phyloP scores from a whole-genome alignment of 352 stramenopile species.

The Peronospora belbahrii region DNA sequence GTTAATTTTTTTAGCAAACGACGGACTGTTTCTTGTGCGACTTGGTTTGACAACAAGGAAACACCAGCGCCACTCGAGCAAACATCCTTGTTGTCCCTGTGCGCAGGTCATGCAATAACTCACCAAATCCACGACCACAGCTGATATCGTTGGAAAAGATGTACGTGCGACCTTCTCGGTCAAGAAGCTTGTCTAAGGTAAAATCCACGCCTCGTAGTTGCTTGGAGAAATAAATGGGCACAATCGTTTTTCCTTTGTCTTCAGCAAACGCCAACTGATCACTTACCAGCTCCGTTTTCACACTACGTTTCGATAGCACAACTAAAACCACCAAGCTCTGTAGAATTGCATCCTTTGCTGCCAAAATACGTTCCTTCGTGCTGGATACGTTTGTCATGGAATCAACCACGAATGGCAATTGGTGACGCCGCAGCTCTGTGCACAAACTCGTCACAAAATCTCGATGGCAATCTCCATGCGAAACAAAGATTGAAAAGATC shows the following conservation, averaged over 20 bases:
- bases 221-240: slow-evolving; percentile 63
- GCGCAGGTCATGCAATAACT: slow-evolving; percentile 41
- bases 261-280: slow-evolving; percentile 78
- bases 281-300: slow-evolving; percentile 74
- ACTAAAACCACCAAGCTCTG: slow-evolving; percentile 63
- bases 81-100: slow-evolving; percentile 12
- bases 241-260: slow-evolving; percentile 72
- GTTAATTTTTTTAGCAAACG: slow-evolving; percentile 28
- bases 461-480: slow-evolving; percentile 63
- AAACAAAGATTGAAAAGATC: slow-evolving; percentile 60
- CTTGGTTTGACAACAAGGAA: slow-evolving; percentile 24
- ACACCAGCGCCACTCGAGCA: slow-evolving; percentile 12
- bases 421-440: slow-evolving; percentile 39
- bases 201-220: slow-evolving; percentile 37
- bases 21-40: slow-evolving; percentile 31
- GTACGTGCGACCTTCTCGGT: slow-evolving; percentile 28
- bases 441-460: slow-evolving; percentile 59
- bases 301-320: slow-evolving; percentile 64
- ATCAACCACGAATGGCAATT: slow-evolving; percentile 48
- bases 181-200: slow-evolving; percentile 29
- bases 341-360: slow-evolving; percentile 71
- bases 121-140: slow-evolving; percentile 55
- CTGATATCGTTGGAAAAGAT: slow-evolving; percentile 59
- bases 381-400: slow-evolving; percentile 64
- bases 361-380: slow-evolving; percentile 68